These are phyloP conservation scores for Grammothele lineata DNA, from an alignment of 768 basidiomycete genomes.

Conservation along the genomic window DNA sequence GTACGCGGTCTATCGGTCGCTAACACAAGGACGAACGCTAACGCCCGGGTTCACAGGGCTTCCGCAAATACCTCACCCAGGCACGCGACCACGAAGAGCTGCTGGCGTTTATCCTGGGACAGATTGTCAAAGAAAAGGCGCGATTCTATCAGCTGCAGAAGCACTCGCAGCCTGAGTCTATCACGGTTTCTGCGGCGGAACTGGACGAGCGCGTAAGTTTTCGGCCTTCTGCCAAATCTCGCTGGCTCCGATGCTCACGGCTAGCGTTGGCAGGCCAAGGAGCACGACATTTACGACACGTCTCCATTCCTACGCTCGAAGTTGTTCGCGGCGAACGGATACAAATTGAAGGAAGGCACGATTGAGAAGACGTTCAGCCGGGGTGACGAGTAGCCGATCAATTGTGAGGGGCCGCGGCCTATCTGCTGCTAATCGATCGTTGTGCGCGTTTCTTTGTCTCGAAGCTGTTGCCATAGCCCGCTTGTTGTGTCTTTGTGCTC, in stretches of 20 bases:
- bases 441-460: background rate
- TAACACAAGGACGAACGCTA: background rate
- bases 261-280: conserved; percentile 90
- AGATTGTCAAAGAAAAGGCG: conserved; percentile 89
- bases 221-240: background rate
- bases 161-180: conserved; percentile 71
- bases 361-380: conserved; percentile 73
- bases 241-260: background rate
- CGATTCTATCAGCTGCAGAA: conserved; percentile 76
- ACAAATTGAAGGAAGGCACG: conserved; percentile 56
- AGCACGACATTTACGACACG: conserved; percentile 93
- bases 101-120: conserved; percentile 89
- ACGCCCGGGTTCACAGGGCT: conserved; percentile 51
- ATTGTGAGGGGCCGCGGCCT: background rate
- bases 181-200: conserved; percentile 74
- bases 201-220: conserved; percentile 79
- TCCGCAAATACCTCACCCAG: conserved; percentile 96
- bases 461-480: background rate
- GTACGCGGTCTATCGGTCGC: conserved; percentile 42
- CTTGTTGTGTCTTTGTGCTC: background rate
- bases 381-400: conserved; percentile 10
- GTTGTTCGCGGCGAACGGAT: conserved; percentile 87
- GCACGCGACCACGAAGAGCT: conserved; percentile 95
- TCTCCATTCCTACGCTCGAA: conserved; percentile 81
- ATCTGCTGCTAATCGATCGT: background rate